Percentiles rank a stretch among this genome's conserved stretches.
Conservation (phyloP, 345 rosid species). For the Linum usitatissimum region DNA sequence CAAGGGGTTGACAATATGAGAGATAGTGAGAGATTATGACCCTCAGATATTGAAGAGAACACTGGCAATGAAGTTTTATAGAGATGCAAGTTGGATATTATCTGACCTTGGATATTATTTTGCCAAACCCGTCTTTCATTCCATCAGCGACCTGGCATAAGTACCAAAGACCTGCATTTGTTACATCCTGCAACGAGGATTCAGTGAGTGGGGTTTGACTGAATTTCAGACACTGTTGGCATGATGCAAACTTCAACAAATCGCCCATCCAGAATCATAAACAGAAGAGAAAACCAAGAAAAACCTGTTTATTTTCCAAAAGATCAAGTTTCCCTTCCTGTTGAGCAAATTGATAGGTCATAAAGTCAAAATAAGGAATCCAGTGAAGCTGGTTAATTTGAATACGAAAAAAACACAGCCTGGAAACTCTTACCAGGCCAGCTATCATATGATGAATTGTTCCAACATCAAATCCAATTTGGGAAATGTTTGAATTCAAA, state of each 20-base stretch:
- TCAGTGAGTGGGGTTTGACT: neutral
- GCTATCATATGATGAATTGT: constrained; percentile 56
- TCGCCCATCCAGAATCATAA: constrained; percentile 1
- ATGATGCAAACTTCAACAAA: neutral
- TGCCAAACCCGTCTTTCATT: constrained; percentile 34
- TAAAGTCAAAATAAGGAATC: constrained; percentile 10
- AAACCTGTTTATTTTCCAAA: constrained; percentile 74
- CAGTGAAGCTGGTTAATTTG: neutral
- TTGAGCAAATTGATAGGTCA: constrained; percentile 16
- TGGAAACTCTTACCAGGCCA: constrained; percentile 52
- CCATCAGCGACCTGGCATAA: constrained; percentile 59
- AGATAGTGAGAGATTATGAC: neutral
- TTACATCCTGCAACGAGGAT: constrained; percentile 38
- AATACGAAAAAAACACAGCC: constrained; percentile 3
- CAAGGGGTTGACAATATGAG: constrained; percentile 1
- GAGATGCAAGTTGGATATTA: neutral
- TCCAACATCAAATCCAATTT: constrained; percentile 66
- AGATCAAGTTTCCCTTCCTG: constrained; percentile 82
- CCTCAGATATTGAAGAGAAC: neutral
- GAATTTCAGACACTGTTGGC: constrained; percentile 2
- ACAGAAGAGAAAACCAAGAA: constrained; percentile 1
- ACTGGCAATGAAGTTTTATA: neutral
- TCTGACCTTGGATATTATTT: constrained; percentile 43
- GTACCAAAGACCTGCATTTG: constrained; percentile 68
- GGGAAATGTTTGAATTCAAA: constrained; percentile 61